Conservation (phyloP, 306 rosid species). For the Citrullus colocynthis region DNA sequence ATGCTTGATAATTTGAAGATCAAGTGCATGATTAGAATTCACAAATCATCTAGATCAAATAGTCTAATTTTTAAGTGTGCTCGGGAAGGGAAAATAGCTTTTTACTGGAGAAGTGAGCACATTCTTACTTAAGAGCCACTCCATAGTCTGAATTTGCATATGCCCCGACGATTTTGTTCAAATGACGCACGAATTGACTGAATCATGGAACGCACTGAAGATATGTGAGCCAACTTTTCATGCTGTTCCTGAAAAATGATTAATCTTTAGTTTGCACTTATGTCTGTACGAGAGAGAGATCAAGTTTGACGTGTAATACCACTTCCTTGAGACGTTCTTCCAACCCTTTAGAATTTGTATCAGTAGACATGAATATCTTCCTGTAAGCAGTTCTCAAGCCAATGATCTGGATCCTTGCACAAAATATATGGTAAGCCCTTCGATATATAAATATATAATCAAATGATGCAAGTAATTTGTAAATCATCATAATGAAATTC, state of each 20-base stretch:
- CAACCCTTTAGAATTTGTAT: slow-evolving; percentile 34
- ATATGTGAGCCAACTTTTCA: slow-evolving; percentile 33
- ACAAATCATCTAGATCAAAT: neutral
- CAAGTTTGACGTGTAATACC: slow-evolving; percentile 31
- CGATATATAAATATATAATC: neutral
- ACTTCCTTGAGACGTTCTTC: slow-evolving; percentile 66
- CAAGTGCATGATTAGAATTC: neutral
- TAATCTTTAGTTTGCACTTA: neutral
- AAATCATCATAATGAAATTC: slow-evolving; percentile 1
- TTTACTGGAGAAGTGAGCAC: neutral
- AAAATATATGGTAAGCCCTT: slow-evolving; percentile 12
- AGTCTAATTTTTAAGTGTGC: neutral
- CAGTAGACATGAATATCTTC: slow-evolving; percentile 61
- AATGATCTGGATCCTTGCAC: slow-evolving; percentile 40
- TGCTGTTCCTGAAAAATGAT: slow-evolving; percentile 54
- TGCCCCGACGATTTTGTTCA: slow-evolving; percentile 56
- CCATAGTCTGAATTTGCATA: slow-evolving; percentile 66
- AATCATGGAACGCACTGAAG: slow-evolving; percentile 47
- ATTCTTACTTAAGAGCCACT: slow-evolving; percentile 29
- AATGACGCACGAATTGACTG: slow-evolving; percentile 53
- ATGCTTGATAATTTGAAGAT: neutral
- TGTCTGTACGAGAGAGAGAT: neutral
- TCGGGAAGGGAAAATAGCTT: neutral
- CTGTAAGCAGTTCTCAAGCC: slow-evolving; percentile 61
- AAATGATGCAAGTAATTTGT: neutral